phyloP scores from a whole-genome alignment of 345 rosid species.

The Euphorbia pulcherrima region DNA sequence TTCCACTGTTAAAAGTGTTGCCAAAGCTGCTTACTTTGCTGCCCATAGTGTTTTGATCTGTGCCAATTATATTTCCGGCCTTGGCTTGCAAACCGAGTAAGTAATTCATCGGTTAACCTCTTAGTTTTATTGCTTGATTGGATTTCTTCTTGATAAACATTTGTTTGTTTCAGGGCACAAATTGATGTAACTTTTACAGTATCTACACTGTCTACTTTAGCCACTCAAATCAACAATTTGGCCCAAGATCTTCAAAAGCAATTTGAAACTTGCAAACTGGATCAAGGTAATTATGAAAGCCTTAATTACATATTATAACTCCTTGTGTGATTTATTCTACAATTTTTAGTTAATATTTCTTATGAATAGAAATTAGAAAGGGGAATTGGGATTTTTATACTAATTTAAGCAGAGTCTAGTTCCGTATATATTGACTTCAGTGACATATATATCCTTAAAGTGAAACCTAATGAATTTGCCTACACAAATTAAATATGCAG shows the following conservation, averaged over 20 bases:
- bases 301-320: not conserved
- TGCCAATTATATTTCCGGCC: not conserved
- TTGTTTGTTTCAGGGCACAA: not conserved
- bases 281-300: not conserved
- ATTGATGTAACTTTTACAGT: not conserved
- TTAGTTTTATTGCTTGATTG: not conserved
- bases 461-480: not conserved
- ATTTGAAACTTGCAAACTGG: not conserved
- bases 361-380: too few relatives aligned
- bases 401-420: too few relatives aligned
- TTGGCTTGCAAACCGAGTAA: not conserved
- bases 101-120: not conserved
- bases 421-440: too few relatives aligned
- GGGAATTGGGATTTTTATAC: too few relatives aligned
- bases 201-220: not conserved
- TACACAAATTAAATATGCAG: not conserved
- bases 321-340: not conserved
- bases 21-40: not conserved
- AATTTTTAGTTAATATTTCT: too few relatives aligned
- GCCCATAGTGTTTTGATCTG: not conserved
- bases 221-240: not conserved
- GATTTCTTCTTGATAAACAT: too few relatives aligned
- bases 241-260: not conserved
- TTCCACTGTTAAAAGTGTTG: not conserved
- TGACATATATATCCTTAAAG: not conserved